phyloP scores from a whole-genome alignment of 306 rosid genomes.

The Malus sylvestris region DNA sequence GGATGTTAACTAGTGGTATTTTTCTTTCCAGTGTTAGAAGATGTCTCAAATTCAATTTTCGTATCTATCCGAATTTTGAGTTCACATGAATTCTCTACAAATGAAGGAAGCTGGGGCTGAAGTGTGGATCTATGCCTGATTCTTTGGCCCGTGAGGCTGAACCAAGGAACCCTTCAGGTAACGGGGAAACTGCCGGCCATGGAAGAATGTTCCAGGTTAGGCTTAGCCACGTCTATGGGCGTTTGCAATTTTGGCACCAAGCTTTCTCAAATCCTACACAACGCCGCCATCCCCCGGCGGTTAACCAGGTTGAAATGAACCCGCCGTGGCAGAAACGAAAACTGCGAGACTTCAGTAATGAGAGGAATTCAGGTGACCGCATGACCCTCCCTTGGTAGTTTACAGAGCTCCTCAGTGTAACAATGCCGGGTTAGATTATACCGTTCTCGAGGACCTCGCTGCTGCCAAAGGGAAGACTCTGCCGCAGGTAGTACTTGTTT shows the following conservation, averaged over 20 bases:
- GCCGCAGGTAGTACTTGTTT: neutral
- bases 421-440: neutral
- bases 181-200: neutral
- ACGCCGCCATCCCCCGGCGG: neutral
- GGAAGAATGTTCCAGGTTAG: slow-evolving; percentile 7
- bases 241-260: slow-evolving; percentile 2
- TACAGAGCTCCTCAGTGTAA: neutral
- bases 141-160: neutral
- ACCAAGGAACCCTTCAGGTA: neutral
- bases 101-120: neutral
- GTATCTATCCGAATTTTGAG: too few species aligned
- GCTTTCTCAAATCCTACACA: slow-evolving; percentile 1
- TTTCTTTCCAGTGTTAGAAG: too few species aligned
- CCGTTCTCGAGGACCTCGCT: neutral
- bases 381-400: neutral
- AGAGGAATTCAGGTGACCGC: neutral
- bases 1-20: too few species aligned
- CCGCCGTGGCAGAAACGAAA: neutral
- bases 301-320: slow-evolving; percentile 8
- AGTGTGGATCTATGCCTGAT: slow-evolving; percentile 7
- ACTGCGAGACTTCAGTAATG: neutral
- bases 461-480: neutral
- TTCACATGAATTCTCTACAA: neutral
- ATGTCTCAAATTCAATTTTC: too few species aligned
- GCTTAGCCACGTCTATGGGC: slow-evolving; percentile 3